Conservation (phyloP, 129 eudicot genomes). For the Ambrosia artemisiifolia region DNA sequence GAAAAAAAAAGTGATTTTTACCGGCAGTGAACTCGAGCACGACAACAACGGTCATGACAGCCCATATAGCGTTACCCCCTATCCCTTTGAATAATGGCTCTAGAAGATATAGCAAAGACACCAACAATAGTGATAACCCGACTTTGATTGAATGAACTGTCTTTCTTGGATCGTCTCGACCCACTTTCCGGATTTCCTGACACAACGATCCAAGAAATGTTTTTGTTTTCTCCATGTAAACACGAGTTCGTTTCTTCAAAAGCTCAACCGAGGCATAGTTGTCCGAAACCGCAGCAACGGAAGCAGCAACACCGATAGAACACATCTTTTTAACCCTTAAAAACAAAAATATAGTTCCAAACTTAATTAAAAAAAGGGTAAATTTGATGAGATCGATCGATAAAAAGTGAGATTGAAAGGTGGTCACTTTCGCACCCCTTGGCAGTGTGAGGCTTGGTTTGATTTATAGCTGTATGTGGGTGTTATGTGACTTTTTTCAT, state of each 20-base stretch:
- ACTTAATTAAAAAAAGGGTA: not conserved
- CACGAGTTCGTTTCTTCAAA: constrained; percentile 19
- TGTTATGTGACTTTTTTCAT: not conserved
- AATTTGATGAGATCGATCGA: constrained; percentile 7
- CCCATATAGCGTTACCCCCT: constrained; percentile 41
- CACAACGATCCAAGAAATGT: constrained; percentile 1
- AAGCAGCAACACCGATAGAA: constrained; percentile 10
- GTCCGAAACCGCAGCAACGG: not conserved
- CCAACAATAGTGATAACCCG: constrained; percentile 39
- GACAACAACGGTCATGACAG: constrained; percentile 44
- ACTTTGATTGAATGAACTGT: constrained; percentile 42
- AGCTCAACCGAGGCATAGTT: not conserved
- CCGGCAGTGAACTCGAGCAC: constrained; percentile 52
- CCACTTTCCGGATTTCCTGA: constrained; percentile 21
- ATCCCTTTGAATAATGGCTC: constrained; percentile 40
- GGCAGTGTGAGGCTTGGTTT: constrained; percentile 5
- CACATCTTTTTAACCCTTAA: constrained; percentile 9
- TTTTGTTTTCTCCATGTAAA: constrained; percentile 20
- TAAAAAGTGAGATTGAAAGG: not conserved
- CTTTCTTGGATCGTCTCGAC: constrained; percentile 43
- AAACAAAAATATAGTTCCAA: not conserved
- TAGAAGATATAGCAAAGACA: constrained; percentile 33
- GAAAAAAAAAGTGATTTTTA: not conserved
- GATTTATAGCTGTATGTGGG: constrained; percentile 13
- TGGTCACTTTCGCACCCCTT: constrained; percentile 20